These are phyloP conservation scores for Aspergillus ellipticus DNA, from an alignment of 495 filamentous ascomycete genomes.

Conservation along the genomic window DNA sequence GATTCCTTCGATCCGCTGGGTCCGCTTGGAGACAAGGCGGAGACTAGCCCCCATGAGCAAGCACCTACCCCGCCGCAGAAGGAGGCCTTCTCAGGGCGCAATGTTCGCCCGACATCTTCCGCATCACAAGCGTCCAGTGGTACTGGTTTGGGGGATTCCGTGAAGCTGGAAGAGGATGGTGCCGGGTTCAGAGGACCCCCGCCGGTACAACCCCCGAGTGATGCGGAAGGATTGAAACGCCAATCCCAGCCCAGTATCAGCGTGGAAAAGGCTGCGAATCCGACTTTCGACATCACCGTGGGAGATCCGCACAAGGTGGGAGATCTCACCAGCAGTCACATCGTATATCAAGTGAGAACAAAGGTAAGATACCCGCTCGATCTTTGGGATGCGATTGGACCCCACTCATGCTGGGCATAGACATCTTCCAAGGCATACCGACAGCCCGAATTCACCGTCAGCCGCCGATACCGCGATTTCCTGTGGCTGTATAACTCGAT, in stretches of 20 bases:
- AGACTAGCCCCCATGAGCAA: conserved; percentile 50
- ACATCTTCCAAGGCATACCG: conserved; percentile 95
- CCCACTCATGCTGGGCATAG: conserved; percentile 39
- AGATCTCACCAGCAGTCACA: conserved; percentile 93
- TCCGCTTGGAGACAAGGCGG: conserved; percentile 64
- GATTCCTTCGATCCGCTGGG: conserved; percentile 92
- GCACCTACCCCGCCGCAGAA: conserved; percentile 90
- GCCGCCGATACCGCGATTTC: conserved; percentile 91
- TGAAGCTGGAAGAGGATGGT: conserved; percentile 61
- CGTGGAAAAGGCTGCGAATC: conserved; percentile 85
- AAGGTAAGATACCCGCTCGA: conserved; percentile 54
- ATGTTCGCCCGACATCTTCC: conserved; percentile 48
- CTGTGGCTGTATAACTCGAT: conserved; percentile 94
- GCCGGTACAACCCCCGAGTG: conserved; percentile 64
- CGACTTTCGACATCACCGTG: conserved; percentile 85
- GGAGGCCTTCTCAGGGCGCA: conserved; percentile 63
- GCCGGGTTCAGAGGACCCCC: conserved; percentile 62
- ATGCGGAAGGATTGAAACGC: conserved; percentile 43
- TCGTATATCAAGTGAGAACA: conserved; percentile 91
- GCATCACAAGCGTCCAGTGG: conserved; percentile 46
- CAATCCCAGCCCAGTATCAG: conserved; percentile 77
- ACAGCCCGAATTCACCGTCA: conserved; percentile 84
- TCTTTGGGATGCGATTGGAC: conserved; percentile 1
- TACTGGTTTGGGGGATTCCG: conserved; percentile 56
- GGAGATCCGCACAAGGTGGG: conserved; percentile 98